Evolutionary conservation across 768 basidiomycete species (phyloP).

Genomic region (Boletus rex-veris): DNA sequence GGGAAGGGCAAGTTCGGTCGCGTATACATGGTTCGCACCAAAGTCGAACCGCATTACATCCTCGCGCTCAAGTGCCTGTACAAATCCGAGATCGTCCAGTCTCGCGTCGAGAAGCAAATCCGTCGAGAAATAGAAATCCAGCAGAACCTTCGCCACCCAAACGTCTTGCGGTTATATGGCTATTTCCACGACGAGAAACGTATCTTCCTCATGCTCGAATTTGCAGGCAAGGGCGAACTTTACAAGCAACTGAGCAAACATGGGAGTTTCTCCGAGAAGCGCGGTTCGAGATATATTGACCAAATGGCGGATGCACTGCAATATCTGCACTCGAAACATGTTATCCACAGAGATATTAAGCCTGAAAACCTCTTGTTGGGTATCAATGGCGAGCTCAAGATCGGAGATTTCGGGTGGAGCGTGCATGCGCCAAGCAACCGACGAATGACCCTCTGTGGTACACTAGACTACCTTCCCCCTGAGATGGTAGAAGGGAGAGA

Average conservation of each 20-base stretch:
- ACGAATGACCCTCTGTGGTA: slow-evolving; percentile 89
- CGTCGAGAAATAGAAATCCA: slow-evolving; percentile 98
- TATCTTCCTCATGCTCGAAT: slow-evolving; percentile 97
- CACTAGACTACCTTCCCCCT: slow-evolving; percentile 93
- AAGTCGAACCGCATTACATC: slow-evolving; percentile 83
- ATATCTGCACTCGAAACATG: slow-evolving; percentile 93
- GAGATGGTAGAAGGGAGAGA: slow-evolving; percentile 96
- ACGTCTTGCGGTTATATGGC: slow-evolving; percentile 90
- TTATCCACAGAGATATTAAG: slow-evolving; percentile 99
- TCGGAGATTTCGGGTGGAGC: slow-evolving; percentile 98
- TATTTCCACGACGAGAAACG: slow-evolving; percentile 98
- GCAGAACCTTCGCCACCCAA: slow-evolving; percentile 91
- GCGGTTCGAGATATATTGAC: slow-evolving; percentile 87
- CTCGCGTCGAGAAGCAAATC: slow-evolving; percentile 93
- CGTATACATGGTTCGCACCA: slow-evolving; percentile 97
- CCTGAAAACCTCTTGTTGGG: slow-evolving; percentile 95
- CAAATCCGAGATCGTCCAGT: slow-evolving; percentile 92
- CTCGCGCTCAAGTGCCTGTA: slow-evolving; percentile 95
- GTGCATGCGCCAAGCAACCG: slow-evolving; percentile 93
- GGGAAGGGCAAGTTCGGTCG: slow-evolving; percentile 99
- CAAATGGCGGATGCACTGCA: slow-evolving; percentile 96
- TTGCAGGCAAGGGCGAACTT: slow-evolving; percentile 94
- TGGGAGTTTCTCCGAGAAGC: slow-evolving; percentile 83
- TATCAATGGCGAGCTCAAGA: slow-evolving; percentile 95
- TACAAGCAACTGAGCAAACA: slow-evolving; percentile 92